phyloP scores from a whole-genome alignment of 768 basidiomycete species.

The Plicaturopsis crispa region DNA sequence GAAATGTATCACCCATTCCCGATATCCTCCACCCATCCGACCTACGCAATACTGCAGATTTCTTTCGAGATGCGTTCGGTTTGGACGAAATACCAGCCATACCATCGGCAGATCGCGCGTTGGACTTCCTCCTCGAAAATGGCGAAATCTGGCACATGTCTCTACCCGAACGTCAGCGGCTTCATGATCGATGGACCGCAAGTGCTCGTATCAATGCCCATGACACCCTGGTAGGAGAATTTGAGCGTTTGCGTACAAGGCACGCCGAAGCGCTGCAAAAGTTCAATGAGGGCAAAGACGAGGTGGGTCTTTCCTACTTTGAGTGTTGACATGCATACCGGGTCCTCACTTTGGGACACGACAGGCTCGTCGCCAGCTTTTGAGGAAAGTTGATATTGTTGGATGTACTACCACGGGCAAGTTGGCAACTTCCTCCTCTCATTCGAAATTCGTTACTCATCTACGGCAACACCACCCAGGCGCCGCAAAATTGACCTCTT shows the following conservation, averaged over 20 bases:
- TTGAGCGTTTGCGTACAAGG: conserved; percentile 28
- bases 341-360: not conserved
- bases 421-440: not conserved
- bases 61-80: conserved; percentile 33
- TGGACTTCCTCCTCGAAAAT: conserved; percentile 28
- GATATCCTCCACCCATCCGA: conserved; percentile 8
- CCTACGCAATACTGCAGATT: conserved; percentile 18
- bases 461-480: conserved; percentile 28
- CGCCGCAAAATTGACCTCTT: conserved; percentile 55
- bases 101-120: conserved; percentile 26
- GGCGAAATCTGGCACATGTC: conserved; percentile 51
- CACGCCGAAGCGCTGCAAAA: conserved; percentile 31
- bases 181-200: conserved; percentile 41
- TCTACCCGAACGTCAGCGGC: conserved; percentile 31
- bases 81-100: conserved; percentile 25
- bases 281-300: conserved; percentile 37
- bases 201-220: conserved; percentile 27
- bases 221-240: conserved; percentile 28
- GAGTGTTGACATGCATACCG: not conserved
- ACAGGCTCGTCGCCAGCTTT: conserved; percentile 48
- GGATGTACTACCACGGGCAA: conserved; percentile 74
- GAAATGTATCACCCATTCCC: not conserved
- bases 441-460: not conserved
- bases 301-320: too few relatives aligned
- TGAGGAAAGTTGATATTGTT: conserved; percentile 51